Evolutionary conservation across 2,329 filamentous ascomycete species (phyloP).

Genomic region (Trichoderma semiorbis): DNA sequence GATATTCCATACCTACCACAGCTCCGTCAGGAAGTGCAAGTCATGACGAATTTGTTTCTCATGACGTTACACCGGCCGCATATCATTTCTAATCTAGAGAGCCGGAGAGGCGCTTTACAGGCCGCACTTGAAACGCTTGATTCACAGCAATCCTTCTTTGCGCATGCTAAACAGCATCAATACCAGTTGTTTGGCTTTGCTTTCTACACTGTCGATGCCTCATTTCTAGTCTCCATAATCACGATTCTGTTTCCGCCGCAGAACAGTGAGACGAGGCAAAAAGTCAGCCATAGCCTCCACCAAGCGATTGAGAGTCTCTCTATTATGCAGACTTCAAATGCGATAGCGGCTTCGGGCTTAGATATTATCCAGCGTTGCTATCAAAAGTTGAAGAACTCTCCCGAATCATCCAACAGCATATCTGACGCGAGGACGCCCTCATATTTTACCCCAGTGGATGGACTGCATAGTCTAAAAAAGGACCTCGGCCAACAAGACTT

Average conservation of each 20-base stretch:
- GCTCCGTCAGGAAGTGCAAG: background rate
- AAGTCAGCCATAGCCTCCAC: background rate
- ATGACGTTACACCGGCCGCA: background rate
- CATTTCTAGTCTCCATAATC: background rate
- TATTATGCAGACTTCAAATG: background rate
- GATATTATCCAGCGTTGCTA: background rate
- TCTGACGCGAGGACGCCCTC: background rate
- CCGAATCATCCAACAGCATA: background rate
- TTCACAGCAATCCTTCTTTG: background rate
- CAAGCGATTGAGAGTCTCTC: background rate
- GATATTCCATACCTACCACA: background rate
- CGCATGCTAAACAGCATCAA: background rate
- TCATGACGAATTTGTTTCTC: background rate
- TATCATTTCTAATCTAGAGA: background rate
- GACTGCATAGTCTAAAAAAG: background rate
- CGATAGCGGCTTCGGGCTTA: background rate
- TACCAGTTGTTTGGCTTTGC: background rate
- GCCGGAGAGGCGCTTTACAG: background rate
- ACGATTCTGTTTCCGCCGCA: background rate
- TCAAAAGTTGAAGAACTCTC: background rate
- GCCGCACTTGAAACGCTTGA: background rate
- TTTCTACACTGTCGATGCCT: background rate
- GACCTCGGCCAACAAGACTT: background rate
- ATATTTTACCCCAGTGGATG: background rate
- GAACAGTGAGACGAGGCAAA: background rate